A percentile compares a stretch with the other conserved stretches of the same genome.
Evolutionary conservation across 176 grass and related monocot genomes (phyloP).

Genomic region (Paspalum notatum): DNA sequence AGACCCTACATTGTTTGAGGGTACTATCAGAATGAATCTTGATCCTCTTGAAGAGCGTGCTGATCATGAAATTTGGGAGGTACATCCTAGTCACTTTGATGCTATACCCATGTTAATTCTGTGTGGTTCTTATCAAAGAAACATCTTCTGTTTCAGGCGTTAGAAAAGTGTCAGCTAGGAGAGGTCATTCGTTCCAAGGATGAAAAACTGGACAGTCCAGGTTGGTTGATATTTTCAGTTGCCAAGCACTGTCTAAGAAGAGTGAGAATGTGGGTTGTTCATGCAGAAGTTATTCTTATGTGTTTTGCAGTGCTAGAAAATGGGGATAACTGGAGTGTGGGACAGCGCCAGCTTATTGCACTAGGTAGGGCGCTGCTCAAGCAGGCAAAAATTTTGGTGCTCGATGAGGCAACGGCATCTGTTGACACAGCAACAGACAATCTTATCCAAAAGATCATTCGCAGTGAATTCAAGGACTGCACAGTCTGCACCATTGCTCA

Average conservation of each 20-base stretch:
- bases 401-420: conserved; percentile 97
- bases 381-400: conserved; percentile 87
- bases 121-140: conserved; percentile 30
- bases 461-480: conserved; percentile 86
- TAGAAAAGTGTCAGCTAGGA: conserved; percentile 98
- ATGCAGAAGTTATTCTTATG: conserved; percentile 11
- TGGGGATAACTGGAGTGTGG: conserved; percentile 99
- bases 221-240: conserved; percentile 41
- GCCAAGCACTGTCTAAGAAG: neutral
- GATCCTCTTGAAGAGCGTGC: conserved; percentile 80
- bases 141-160: conserved; percentile 53
- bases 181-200: conserved; percentile 72
- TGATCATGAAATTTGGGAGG: conserved; percentile 94
- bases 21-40: conserved; percentile 91
- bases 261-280: neutral
- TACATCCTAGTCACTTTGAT: conserved; percentile 37
- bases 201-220: conserved; percentile 83
- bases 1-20: conserved; percentile 96
- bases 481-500: conserved; percentile 98
- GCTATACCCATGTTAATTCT: conserved; percentile 19
- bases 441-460: conserved; percentile 99
- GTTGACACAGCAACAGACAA: conserved; percentile 97
- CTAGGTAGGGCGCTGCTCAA: conserved; percentile 91
- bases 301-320: conserved; percentile 79
- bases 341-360: conserved; percentile 95